Evolutionary conservation across 2,329 filamentous ascomycete species (phyloP).

Genomic region (Botryosphaeria agaves): DNA sequence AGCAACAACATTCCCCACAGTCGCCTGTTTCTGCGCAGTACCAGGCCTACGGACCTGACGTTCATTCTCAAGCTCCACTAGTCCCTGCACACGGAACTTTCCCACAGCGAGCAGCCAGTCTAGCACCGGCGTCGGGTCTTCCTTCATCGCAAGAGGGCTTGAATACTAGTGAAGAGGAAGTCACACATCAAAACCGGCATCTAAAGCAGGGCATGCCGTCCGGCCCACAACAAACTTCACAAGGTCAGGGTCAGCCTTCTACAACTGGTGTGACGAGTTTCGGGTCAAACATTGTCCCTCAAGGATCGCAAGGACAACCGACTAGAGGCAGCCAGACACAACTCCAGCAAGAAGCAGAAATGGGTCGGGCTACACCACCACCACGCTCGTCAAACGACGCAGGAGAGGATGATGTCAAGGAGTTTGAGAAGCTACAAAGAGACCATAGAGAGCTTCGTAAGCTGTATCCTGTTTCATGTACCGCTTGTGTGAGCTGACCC

Average conservation of each 20-base stretch:
- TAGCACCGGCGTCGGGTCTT: too few relatives aligned
- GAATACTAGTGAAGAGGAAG: too few relatives aligned
- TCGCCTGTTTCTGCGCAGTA: neutral
- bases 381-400: conserved; percentile 26
- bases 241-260: conserved; percentile 14
- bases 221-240: conserved; percentile 13
- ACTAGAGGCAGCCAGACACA: conserved; percentile 17
- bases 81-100: neutral
- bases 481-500: conserved; percentile 3
- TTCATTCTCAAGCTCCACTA: conserved; percentile 9
- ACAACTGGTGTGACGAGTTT: conserved; percentile 23
- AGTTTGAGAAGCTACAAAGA: conserved; percentile 27
- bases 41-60: conserved; percentile 1
- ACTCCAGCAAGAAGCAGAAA: conserved; percentile 13
- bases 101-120: too few relatives aligned
- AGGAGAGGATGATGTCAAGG: too few relatives aligned
- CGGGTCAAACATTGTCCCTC: conserved; percentile 26
- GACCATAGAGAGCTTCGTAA: conserved; percentile 33
- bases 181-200: too few relatives aligned
- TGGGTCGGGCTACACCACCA: conserved; percentile 26
- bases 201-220: too few relatives aligned
- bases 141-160: too few relatives aligned
- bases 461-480: conserved; percentile 5
- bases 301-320: conserved; percentile 25
- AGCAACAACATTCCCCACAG: conserved; percentile 1